Conservation (phyloP, 768 basidiomycete species). For the Postia placenta region DNA sequence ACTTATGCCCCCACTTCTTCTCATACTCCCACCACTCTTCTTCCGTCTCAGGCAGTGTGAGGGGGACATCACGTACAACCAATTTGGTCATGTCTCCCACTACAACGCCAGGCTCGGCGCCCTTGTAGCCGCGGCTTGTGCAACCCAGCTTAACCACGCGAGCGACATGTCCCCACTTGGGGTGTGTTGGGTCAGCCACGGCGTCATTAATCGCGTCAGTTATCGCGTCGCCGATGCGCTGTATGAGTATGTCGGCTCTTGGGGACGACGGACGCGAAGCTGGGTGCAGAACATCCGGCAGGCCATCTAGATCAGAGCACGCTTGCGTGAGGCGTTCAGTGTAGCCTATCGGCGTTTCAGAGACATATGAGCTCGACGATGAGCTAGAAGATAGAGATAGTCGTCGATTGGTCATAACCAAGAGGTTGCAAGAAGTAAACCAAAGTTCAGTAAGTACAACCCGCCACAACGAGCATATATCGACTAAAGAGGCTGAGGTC, state of each 20-base stretch:
- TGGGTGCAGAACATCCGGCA: conserved; percentile 26
- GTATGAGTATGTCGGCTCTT: conserved; percentile 22
- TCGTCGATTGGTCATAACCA: neutral
- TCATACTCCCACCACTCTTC: conserved; percentile 45
- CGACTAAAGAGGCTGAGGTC: too few species aligned
- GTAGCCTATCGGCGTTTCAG: neutral
- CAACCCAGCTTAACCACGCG: conserved; percentile 34
- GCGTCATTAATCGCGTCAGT: conserved; percentile 29
- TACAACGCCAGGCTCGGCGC: conserved; percentile 14
- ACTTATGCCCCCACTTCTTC: conserved; percentile 22
- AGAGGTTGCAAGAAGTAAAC: neutral
- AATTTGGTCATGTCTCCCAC: conserved; percentile 20
- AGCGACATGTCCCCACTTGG: conserved; percentile 41
- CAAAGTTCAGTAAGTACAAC: too few species aligned
- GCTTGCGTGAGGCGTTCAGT: neutral
- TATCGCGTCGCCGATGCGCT: conserved; percentile 28
- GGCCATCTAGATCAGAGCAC: neutral
- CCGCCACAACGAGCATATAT: too few species aligned
- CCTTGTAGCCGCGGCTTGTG: conserved; percentile 30
- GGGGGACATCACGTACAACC: conserved; percentile 18
- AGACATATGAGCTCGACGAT: neutral
- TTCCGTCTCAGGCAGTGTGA: conserved; percentile 41
- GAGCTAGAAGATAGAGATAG: neutral
- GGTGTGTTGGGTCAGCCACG: conserved; percentile 33
- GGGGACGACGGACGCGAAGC: conserved; percentile 31